phyloP scores from a whole-genome alignment of 2,329 filamentous ascomycete genomes.

The Elsinoe perseae region DNA sequence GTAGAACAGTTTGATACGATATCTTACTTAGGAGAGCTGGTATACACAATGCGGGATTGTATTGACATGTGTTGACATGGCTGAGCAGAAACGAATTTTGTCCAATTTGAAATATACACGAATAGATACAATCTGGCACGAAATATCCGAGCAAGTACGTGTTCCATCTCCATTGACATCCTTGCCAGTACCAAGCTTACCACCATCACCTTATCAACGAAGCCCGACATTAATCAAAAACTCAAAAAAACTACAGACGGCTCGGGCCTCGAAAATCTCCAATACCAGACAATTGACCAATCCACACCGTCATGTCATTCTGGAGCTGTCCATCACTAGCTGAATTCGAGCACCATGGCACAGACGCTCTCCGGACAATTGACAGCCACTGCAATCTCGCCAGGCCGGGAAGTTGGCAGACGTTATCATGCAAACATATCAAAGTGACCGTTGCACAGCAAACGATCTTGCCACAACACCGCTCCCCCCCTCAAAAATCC shows the following conservation, averaged over 20 bases:
- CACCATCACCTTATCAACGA: slow-evolving; percentile 1
- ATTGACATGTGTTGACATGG: too few relatives aligned
- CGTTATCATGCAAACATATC: slow-evolving; percentile 14
- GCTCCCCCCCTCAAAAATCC: not conserved
- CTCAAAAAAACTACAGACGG: slow-evolving; percentile 1
- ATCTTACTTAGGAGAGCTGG: not conserved
- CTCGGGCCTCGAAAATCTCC: not conserved
- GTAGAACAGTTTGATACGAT: not conserved
- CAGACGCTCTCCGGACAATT: not conserved
- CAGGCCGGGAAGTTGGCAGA: slow-evolving; percentile 10
- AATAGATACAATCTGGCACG: not conserved
- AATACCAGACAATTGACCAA: slow-evolving; percentile 1
- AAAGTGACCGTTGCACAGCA: not conserved
- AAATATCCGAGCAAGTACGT: too few relatives aligned
- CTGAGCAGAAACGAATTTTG: not conserved
- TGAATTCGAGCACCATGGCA: not conserved
- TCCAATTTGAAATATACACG: not conserved
- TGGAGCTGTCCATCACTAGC: not conserved
- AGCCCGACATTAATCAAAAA: not conserved
- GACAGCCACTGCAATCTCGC: slow-evolving; percentile 14
- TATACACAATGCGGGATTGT: not conserved
- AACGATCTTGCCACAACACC: slow-evolving; percentile 3
- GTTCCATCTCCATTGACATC: too few relatives aligned
- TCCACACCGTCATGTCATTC: not conserved
- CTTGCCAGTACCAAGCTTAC: slow-evolving; percentile 1